These are phyloP conservation scores for Sextonia rubra DNA, from an alignment of 164 flowering plant genomes.

Conservation along the genomic window DNA sequence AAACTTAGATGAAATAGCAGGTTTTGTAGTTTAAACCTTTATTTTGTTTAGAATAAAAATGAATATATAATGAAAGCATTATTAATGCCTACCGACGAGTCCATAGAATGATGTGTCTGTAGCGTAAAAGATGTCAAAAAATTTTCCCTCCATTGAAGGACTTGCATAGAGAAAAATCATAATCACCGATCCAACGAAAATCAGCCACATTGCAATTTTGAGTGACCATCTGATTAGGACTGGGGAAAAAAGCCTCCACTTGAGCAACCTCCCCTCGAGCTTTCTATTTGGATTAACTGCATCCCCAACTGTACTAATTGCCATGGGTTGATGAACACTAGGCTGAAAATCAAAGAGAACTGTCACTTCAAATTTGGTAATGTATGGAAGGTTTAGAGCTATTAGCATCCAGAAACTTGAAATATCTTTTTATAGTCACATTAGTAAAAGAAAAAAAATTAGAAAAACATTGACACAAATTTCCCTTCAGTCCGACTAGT, in stretches of 20 bases:
- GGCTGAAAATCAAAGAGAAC: background rate
- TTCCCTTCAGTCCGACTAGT: background rate
- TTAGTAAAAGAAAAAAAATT: background rate
- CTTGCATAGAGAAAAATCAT: constrained; percentile 51
- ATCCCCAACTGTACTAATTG: constrained; percentile 21
- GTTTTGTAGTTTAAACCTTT: background rate
- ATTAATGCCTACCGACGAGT: constrained; percentile 37
- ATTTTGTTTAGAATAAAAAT: background rate
- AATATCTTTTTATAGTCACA: background rate
- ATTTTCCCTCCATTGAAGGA: constrained; percentile 15
- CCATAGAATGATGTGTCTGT: constrained; percentile 43
- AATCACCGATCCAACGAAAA: constrained; percentile 54
- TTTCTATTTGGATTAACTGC: constrained; percentile 24
- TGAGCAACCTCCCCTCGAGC: constrained; percentile 5
- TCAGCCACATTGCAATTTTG: constrained; percentile 50
- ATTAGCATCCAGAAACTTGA: no score
- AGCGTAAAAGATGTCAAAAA: constrained; percentile 16
- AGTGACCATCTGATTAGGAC: constrained; percentile 42
- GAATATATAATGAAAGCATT: background rate
- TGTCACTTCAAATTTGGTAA: background rate
- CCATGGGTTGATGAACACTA: constrained; percentile 21
- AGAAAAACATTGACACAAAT: background rate
- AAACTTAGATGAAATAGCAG: background rate
- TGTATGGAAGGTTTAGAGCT: background rate
- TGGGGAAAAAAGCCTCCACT: constrained; percentile 14